Conservation (phyloP, 1,284 basidiomycete species). For the Xerocomus tenax region DNA sequence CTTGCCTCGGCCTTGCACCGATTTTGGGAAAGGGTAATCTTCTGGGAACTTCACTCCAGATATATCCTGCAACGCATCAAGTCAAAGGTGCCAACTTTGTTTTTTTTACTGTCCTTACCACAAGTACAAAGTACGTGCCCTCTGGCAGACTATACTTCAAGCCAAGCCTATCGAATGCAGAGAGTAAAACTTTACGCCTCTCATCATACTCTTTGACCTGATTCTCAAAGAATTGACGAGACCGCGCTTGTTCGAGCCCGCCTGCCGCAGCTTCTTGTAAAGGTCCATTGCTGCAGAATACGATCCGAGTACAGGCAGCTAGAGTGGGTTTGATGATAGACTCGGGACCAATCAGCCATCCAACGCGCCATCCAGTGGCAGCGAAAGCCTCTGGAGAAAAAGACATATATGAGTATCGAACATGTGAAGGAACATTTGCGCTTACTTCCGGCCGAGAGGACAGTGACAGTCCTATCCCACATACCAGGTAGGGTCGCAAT, state of each 20-base stretch:
- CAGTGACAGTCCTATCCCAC: constrained; percentile 91
- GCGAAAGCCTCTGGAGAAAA: constrained; percentile 82
- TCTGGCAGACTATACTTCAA: constrained; percentile 82
- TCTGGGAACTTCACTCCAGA: constrained; percentile 75
- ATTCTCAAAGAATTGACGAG: constrained; percentile 71
- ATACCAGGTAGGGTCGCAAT: constrained; percentile 92
- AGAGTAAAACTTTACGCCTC: constrained; percentile 65
- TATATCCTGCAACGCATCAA: constrained; percentile 53
- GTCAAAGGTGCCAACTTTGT: constrained; percentile 1
- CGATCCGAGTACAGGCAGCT: constrained; percentile 87
- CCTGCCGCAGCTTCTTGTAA: constrained; percentile 86
- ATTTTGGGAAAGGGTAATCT: constrained; percentile 74
- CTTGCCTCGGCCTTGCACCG: constrained; percentile 69
- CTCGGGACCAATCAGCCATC: constrained; percentile 87
- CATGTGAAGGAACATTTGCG: constrained; percentile 3
- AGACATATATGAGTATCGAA: not conserved
- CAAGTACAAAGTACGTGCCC: constrained; percentile 83
- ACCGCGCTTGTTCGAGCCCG: constrained; percentile 70
- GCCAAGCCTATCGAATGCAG: constrained; percentile 78
- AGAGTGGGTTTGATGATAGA: constrained; percentile 81
- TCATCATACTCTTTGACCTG: constrained; percentile 78
- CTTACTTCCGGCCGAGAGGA: constrained; percentile 73
- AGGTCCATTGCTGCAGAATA: constrained; percentile 90
- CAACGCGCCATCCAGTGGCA: constrained; percentile 95
- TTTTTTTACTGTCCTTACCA: constrained; percentile 42